Base-by-base conservation (phyloP, 148 eudicot genomes). In the Oxyria digyna region DNA sequence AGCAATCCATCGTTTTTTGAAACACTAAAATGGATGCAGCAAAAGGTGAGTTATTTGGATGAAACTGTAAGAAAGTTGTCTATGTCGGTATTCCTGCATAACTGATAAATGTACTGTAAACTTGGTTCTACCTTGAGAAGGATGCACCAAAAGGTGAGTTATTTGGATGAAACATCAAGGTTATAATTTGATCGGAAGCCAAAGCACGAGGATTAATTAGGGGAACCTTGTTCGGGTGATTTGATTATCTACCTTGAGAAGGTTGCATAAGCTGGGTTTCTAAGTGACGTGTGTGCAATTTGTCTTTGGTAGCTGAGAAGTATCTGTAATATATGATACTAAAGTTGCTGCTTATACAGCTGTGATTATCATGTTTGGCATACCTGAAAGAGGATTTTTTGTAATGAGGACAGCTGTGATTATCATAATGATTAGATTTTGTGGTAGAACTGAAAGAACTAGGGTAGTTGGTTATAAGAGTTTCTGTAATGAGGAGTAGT, bases 1-100 rank as follows among this genome's bases (percentile, higher is more conserved):
- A 93, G 96, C 71, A 91, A 95, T 77, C 71, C 85, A 42, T 74
- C 90, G 72, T 95, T 95, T 73, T 82, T 80, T 18, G 93, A 91
- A 13, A 77, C 79, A 59, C 78, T 95, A 63, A 82, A 78, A 69
- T 69, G 67, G 67, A 75, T 95, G 82, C 85, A 88, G 70, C 81
- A 67, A 52, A 91, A 83, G 97, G 99, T 91, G 67, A 79, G 80
- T 49, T 54, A 7, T 38, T 35, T 38, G n/a, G n/a, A n/a, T n/a
- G n/a, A n/a, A n/a, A n/a, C n/a, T n/a, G n/a, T n/a, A n/a, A n/a
- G 31, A 59, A 50, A 20, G 10, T 18, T 29, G 18, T 31, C 65
- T 31, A 26, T 14, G 37, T 59, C 31, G 65, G 15, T 12, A 38
- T 27, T 59, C 8, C 29, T 59, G 18, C 20, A 27, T 29, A 6